Base-by-base conservation (phyloP, 140 eudicot species). In the Bidens hawaiensis region DNA sequence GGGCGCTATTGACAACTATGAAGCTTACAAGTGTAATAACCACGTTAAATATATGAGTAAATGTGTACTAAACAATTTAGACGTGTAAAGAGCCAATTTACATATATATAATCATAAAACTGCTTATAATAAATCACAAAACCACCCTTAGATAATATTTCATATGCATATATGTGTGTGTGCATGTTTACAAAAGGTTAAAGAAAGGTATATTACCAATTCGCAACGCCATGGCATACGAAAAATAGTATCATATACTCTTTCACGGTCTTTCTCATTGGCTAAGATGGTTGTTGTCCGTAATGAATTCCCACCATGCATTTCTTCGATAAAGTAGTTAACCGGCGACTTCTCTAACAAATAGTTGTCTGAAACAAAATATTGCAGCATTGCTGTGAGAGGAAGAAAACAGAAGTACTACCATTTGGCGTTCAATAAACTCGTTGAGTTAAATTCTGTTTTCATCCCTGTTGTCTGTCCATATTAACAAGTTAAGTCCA, bases 181-280 rank as follows among this genome's bases (percentile, higher is more conserved):
- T 24, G 23, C 23, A 70, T 34, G 62, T 60, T 49, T 45, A 12
- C 49, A 27, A 30, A 55, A 26, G 40, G 22, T 1, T 26, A 48
- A 46, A 24, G 46, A 52, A 64, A 15, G 46, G 13, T 26, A 50
- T 10, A 48, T 70, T 84, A 84, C 98, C 94, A 87, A 70, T 76
- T 91, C 98, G 81, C 96, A 87, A 21, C 98, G 94, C 98, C 98
- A 91, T 23, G 98, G 98, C 85, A 91, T 77, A 47, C 95, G 95
- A 54, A 91, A 91, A 67, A 91, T 91, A 11, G 98, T 91, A 68
- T 91, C 96, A 62, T 91, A 91, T 50, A 91, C 95, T 73, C 98
- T 81, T 71, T 91, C 98, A 40, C 96, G 84, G 34, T 91, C 96
- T 75, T 91, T 84, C 72, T 91, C 98, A 69, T 84, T 80, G 50